Base-by-base conservation (phyloP, 2,329 filamentous ascomycete genomes). In the Remersonia thermophila region DNA sequence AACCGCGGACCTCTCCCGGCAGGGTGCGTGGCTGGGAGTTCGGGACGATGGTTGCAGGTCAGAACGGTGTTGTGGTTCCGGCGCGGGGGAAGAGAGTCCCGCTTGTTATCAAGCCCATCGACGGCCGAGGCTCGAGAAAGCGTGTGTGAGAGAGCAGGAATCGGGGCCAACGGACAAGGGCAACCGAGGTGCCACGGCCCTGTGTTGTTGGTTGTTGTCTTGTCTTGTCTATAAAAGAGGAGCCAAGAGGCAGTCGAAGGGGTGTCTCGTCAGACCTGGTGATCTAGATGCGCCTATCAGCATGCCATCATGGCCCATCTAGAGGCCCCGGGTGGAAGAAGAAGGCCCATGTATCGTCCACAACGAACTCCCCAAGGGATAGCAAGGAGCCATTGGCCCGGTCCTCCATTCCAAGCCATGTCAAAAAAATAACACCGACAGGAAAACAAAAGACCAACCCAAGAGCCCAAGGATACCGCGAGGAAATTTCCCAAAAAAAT, bases 281-380 rank as follows among this genome's bases (percentile, higher is more conserved):
- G 35, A 9, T 44, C 46, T 48, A 35, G 23, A 34, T 37, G 32
- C 26, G 15, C 35, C 14, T 25, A 43, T 45, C 38, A 47, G 41
- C 38, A 45, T 36, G 14, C 28, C 25, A 39, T 33, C 13, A n/a
- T n/a, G n/a, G n/a, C n/a, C n/a, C n/a, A 9, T 23, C 20, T 23
- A 23, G 20, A 23, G 31, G 31, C 20, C 14, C 16, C 17, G 6
- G 15, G 25, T 29, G 12, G 17, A 31, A 16, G 32, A 17, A 7
- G 20, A 17, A 26, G 27, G 13, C 34, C 9, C 15, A 27, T 17
- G 29, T 30, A 9, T 12, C 12, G 28, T n/a, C n/a, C n/a, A n/a
- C n/a, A n/a, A n/a, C n/a, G n/a, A n/a, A n/a, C n/a, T n/a, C n/a
- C n/a, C n/a, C n/a, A n/a, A n/a, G n/a, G n/a, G n/a, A n/a, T n/a